A percentile compares a stretch with the other conserved stretches of the same genome.
Conservation (phyloP, 805 yeast species). For the Candida coquimbonensis region DNA sequence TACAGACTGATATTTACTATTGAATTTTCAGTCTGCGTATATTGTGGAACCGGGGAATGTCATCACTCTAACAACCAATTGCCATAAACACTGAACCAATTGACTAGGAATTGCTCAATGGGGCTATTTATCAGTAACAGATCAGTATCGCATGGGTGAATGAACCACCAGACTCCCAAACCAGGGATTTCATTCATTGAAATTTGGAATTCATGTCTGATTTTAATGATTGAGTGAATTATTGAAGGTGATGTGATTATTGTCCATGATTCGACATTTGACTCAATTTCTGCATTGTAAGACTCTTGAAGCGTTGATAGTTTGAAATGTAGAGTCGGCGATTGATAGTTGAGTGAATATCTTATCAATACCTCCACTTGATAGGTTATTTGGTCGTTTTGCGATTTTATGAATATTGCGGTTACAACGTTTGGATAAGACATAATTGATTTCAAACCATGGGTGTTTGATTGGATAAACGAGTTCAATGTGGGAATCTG, state of each 20-base stretch:
- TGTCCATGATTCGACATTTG: not conserved
- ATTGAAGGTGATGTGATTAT: not conserved
- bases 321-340: conserved; percentile 12
- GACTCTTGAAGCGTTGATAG: not conserved
- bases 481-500: too few species aligned
- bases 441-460: not conserved
- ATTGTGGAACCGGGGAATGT: not conserved
- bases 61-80: not conserved
- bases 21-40: not conserved
- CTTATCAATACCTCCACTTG: not conserved
- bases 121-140: conserved; percentile 21
- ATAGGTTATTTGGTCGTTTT: not conserved
- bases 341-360: conserved; percentile 4
- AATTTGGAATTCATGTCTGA: conserved; percentile 2
- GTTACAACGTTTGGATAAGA: not conserved
- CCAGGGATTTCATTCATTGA: conserved; percentile 7
- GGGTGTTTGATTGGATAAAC: not conserved
- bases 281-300: too few species aligned
- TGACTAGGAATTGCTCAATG: conserved; percentile 17
- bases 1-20: too few species aligned
- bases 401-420: not conserved
- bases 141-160: conserved; percentile 37
- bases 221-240: not conserved
- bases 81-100: conserved; percentile 24
- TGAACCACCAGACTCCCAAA: conserved; percentile 17